Evolutionary conservation across 2,329 filamentous ascomycete species (phyloP), one percentile per base, ranked within the genome.

Genomic region (Cladorrhinum sp.): DNA sequence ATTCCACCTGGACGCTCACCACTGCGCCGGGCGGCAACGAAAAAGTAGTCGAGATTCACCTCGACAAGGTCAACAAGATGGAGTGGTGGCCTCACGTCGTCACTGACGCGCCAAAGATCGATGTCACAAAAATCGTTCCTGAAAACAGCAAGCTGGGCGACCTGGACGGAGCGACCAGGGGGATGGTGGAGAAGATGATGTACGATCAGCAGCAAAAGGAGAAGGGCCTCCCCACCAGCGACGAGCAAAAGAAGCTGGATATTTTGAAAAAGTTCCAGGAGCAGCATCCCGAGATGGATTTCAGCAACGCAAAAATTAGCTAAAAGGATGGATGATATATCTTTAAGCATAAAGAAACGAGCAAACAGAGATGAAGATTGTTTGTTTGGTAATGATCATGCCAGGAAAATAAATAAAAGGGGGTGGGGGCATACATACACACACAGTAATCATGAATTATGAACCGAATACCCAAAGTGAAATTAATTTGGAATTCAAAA

Each of bases 101-200:
- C 36, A 96, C 88, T 7, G 77, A 79, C 6, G 93, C 93, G 3
- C 95, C 95, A 65, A 90, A 89, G 77, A 96, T 99, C 76, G 95
- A 99, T 78, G 92, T 96, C 36, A 88, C 88, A 69, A 97, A 96
- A 81, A 98, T 99, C 76, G 85, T 88, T 73, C 95, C 95, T 22
- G 95, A 98, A 78, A 93, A 89, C 73, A 93, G 89, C 73, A 96
- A 92, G 75, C 81, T 99, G 71, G 88, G 90, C 60, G 95, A 99
- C 75, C 80, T 99, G 67, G 93, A 98, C 72, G 95, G 95, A 63
- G 90, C 96, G 81, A 99, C 95, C 57, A 85, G 95, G 65, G 85
- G 87, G 61, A 98, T 99, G 93, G 95, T 99, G 50, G 95, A 99
- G 86, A 99, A 99, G 85, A 99, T 99, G 95, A 99, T 99, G 95